Base-by-base conservation (phyloP, 208 protist species). In the Trypanosoma cruzi region DNA sequence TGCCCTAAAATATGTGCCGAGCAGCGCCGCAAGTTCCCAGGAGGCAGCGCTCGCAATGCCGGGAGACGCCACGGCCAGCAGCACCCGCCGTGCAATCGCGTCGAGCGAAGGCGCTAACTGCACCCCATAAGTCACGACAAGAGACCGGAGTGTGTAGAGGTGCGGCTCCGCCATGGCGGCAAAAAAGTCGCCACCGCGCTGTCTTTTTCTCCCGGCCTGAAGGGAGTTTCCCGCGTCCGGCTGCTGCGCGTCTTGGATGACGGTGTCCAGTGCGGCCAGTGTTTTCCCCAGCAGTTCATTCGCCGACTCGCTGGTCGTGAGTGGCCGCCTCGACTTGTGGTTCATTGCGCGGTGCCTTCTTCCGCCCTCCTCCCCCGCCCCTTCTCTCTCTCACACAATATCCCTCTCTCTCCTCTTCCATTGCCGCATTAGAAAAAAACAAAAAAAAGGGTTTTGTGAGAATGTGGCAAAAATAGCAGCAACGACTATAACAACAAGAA, bases 81-180 rank as follows among this genome's bases (percentile, higher is more conserved):
- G 56, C 11, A 89, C 78, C 11, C 83, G 81, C 28, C 82, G 79
- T 14, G 70, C 14, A 14, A 92, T 64, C 8, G 80, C 81, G 31
- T 86, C 75, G 7, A 89, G 59, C 18, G 76, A 81, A 0, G 86
- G 86, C 57, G 84, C 64, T 11, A 92, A 71, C 68, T 92, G 86
- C 56, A 84, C 61, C 0, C 84, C 86, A 44, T 68, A 80, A 14
- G 63, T 34, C 1, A 68, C 64, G 11, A 89, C 64, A 37, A 76
- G 63, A 14, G 58, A 52, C 48, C 68, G 65, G 14, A 92, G 59
- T 4, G 63, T 57, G 18, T 59, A 61, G 63, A 86, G 80, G 68
- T 90, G 81, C 54, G 74, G 75, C 28, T 73, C 70, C 0, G 81
- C 71, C 75, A 86, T 88, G 29, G 75, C 83, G 5, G 80, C 78